Percentiles rank a stretch among this genome's conserved stretches.
phyloP scores from a whole-genome alignment of 2,329 filamentous ascomycete genomes.

The Fusarium anthophilum region DNA sequence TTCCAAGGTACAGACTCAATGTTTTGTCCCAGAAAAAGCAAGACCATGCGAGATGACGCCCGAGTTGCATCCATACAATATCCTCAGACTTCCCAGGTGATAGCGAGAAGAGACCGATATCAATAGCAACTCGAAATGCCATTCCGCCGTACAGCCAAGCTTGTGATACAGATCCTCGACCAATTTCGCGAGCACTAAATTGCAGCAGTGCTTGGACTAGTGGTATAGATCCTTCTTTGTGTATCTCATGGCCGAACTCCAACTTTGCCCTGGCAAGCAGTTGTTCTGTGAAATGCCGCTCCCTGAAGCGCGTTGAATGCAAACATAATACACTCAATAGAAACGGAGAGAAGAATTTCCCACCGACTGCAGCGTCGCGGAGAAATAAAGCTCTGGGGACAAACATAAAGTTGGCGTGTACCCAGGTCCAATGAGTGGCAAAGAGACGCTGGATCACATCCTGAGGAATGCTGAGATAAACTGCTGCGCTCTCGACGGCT shows the following conservation, averaged over 20 bases:
- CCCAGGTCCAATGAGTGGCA: not conserved
- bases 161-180: not conserved
- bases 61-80: not conserved
- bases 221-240: not conserved
- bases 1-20: not conserved
- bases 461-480: not conserved
- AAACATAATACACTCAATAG: not conserved
- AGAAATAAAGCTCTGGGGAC: not conserved
- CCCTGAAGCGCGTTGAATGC: not conserved
- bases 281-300: not conserved
- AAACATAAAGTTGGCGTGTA: not conserved
- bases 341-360: not conserved
- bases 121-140: not conserved
- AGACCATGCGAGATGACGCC: not conserved
- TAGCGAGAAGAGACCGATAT: not conserved
- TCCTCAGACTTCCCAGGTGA: not conserved
- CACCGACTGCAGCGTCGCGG: not conserved
- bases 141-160: not conserved
- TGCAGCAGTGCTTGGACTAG: not conserved
- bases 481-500: not conserved
- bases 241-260: not conserved
- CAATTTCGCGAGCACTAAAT: not conserved
- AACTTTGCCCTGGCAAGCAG: not conserved
- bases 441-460: not conserved
- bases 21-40: not conserved